Percentiles rank a stretch among this genome's conserved stretches.
phyloP scores from a whole-genome alignment of 345 rosid species.

The Gynandropsis gynandra region DNA sequence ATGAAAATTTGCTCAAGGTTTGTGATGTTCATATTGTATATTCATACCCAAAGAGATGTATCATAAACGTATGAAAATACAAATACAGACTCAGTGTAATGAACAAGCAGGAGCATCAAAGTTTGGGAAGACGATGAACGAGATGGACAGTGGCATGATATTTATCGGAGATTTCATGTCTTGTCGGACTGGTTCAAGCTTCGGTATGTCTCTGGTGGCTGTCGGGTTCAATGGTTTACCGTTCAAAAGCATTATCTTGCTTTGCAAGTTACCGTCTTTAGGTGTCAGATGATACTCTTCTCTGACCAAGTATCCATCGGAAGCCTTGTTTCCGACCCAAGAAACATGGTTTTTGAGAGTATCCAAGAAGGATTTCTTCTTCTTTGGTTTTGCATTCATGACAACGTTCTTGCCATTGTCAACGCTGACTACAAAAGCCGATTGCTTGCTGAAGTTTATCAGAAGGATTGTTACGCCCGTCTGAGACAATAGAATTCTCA shows the following conservation, averaged over 20 bases:
- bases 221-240: conserved; percentile 59
- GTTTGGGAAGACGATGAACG: conserved; percentile 70
- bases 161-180: conserved; percentile 41
- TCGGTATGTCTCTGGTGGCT: conserved; percentile 46
- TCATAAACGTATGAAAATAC: too few species aligned
- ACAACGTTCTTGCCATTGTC: conserved; percentile 35
- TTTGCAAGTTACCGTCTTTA: conserved; percentile 47
- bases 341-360: conserved; percentile 52
- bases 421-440: conserved; percentile 38
- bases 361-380: conserved; percentile 33
- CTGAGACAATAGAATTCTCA: conserved; percentile 29
- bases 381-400: conserved; percentile 18
- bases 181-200: conserved; percentile 44
- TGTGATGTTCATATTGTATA: too few species aligned
- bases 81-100: conserved; percentile 10
- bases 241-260: conserved; percentile 68
- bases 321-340: conserved; percentile 53
- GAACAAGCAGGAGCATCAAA: conserved; percentile 70
- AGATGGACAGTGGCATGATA: conserved; percentile 51
- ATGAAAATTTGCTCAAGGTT: too few species aligned
- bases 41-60: too few species aligned
- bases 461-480: conserved; percentile 71
- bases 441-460: conserved; percentile 71
- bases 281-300: conserved; percentile 94
- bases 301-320: conserved; percentile 35